phyloP scores from a whole-genome alignment of 495 filamentous ascomycete genomes.

The Xylaria castorea region DNA sequence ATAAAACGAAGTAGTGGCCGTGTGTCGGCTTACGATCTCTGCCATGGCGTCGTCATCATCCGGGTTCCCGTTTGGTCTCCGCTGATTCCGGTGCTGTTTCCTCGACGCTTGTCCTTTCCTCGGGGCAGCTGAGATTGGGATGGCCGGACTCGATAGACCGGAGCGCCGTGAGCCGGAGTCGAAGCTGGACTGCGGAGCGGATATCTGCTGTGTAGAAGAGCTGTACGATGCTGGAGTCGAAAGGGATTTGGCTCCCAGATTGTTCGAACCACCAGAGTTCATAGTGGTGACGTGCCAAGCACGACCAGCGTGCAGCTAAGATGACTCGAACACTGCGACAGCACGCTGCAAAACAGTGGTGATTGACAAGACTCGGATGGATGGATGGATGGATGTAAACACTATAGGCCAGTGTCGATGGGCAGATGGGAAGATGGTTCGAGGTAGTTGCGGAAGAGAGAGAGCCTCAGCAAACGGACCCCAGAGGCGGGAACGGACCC shows the following conservation, averaged over 20 bases:
- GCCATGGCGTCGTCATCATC: slow-evolving; percentile 80
- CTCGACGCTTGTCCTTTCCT: slow-evolving; percentile 77
- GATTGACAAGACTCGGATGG: background rate
- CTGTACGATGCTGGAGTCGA: slow-evolving; percentile 39
- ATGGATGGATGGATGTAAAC: background rate
- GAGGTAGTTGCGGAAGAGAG: slow-evolving; percentile 2
- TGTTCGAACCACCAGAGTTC: slow-evolving; percentile 52
- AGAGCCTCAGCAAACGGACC: background rate
- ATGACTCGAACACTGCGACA: background rate
- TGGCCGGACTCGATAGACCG: slow-evolving; percentile 63
- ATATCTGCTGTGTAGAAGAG: slow-evolving; percentile 37
- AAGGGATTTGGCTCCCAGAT: slow-evolving; percentile 52
- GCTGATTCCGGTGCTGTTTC: slow-evolving; percentile 72
- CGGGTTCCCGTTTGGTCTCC: slow-evolving; percentile 48
- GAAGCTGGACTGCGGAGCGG: slow-evolving; percentile 47
- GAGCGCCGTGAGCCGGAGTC: slow-evolving; percentile 66
- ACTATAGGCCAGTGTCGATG: background rate
- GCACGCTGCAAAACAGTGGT: background rate
- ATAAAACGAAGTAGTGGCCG: slow-evolving; percentile 21
- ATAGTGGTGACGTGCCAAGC: slow-evolving; percentile 39
- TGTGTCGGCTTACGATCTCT: slow-evolving; percentile 67
- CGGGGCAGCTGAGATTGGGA: slow-evolving; percentile 52
- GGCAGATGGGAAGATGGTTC: background rate
- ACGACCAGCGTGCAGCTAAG: slow-evolving; percentile 15
- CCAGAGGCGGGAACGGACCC: slow-evolving; percentile 4